Percentiles rank a stretch among this genome's conserved stretches.
These are phyloP conservation scores for Corylus heterophylla DNA, from an alignment of 306 rosid species.

Conservation along the genomic window DNA sequence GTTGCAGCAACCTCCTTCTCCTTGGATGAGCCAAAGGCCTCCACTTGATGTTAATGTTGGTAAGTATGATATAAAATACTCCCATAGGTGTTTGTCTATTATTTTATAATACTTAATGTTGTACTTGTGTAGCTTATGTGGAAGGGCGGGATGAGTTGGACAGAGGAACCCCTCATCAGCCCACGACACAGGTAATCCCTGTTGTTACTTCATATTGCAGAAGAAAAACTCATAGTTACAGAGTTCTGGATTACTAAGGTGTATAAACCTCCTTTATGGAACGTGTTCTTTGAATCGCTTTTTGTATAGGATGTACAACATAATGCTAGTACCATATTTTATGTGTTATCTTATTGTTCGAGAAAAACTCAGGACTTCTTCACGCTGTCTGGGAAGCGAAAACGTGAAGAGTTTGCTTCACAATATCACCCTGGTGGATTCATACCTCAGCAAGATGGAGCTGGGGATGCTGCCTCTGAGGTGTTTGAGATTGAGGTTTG, in stretches of 20 bases:
- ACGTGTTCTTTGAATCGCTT: not conserved
- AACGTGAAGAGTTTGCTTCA: slow-evolving; percentile 83
- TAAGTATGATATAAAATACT: slow-evolving; percentile 42
- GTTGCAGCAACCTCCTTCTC: slow-evolving; percentile 85
- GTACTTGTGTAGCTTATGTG: slow-evolving; percentile 75
- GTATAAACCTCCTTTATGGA: slow-evolving; percentile 19
- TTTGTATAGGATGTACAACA: slow-evolving; percentile 26
- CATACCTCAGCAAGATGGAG: slow-evolving; percentile 99
- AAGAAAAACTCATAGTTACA: slow-evolving; percentile 23
- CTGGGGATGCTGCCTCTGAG: slow-evolving; percentile 64
- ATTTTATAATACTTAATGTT: slow-evolving; percentile 35
- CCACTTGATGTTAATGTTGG: slow-evolving; percentile 98
- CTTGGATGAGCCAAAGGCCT: slow-evolving; percentile 90
- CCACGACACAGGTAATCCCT: slow-evolving; percentile 71
- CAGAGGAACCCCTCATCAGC: slow-evolving; percentile 75
- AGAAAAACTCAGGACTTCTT: slow-evolving; percentile 75
- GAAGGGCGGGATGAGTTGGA: slow-evolving; percentile 96
- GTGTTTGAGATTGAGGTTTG: slow-evolving; percentile 81
- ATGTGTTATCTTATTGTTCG: slow-evolving; percentile 27
- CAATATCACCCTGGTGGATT: slow-evolving; percentile 75
- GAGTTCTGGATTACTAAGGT: slow-evolving; percentile 26
- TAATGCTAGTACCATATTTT: slow-evolving; percentile 10
- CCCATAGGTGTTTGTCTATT: slow-evolving; percentile 18
- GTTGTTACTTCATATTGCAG: slow-evolving; percentile 20
- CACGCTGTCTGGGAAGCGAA: slow-evolving; percentile 71